These are phyloP conservation scores for Globisporangium nagaii DNA, from an alignment of 352 stramenopile species.

Conservation along the genomic window DNA sequence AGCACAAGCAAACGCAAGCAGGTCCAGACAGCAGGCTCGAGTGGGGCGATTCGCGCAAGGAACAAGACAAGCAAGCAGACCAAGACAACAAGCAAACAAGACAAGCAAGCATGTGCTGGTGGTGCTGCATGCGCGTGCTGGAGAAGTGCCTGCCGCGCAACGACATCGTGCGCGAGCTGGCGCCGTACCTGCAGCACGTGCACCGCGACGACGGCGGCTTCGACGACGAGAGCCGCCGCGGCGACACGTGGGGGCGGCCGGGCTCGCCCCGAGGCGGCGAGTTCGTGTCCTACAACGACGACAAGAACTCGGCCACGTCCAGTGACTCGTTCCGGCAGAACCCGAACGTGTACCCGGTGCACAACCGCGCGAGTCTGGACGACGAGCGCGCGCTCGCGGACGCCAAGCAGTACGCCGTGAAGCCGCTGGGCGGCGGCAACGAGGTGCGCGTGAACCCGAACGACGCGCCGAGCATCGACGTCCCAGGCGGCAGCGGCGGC, in stretches of 20 bases:
- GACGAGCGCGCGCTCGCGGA: constrained; percentile 20
- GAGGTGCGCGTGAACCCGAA: constrained; percentile 11
- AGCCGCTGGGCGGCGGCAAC: neutral
- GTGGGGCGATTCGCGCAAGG: neutral
- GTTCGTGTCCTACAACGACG: constrained; percentile 41
- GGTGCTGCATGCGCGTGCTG: constrained; percentile 85
- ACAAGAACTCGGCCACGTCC: constrained; percentile 41
- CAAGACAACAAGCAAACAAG: neutral
- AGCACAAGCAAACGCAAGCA: neutral
- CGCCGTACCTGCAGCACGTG: constrained; percentile 82
- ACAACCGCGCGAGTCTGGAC: constrained; percentile 14
- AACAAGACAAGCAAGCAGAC: neutral
- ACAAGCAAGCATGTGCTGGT: constrained; percentile 61
- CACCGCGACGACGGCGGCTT: constrained; percentile 63
- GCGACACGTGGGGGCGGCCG: constrained; percentile 36
- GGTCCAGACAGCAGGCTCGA: neutral
- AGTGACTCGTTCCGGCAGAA: constrained; percentile 60
- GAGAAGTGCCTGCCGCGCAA: constrained; percentile 84
- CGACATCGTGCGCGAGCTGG: constrained; percentile 83
- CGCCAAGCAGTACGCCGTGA: constrained; percentile 17
- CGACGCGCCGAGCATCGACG: constrained; percentile 10
- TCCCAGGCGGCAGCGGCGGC: neutral
- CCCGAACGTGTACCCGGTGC: constrained; percentile 29
- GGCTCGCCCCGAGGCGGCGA: constrained; percentile 41
- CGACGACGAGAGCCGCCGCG: constrained; percentile 51